Percentiles rank a stretch among this genome's conserved stretches.
phyloP scores from a whole-genome alignment of 1,284 basidiomycete genomes.

The Violaceomyces palustris region DNA sequence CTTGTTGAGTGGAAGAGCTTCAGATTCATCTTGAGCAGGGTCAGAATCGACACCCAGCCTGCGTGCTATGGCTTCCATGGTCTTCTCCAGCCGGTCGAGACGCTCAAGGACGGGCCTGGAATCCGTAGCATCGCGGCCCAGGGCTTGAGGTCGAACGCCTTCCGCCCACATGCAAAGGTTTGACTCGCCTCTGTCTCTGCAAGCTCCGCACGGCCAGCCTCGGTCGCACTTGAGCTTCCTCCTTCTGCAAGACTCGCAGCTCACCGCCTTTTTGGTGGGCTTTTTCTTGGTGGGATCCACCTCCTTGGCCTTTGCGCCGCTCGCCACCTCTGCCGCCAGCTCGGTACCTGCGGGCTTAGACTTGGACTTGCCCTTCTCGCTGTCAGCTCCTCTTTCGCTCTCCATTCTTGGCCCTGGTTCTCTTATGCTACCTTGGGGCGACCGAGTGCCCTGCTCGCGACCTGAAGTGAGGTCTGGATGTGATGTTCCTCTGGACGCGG shows the following conservation, averaged over 20 bases:
- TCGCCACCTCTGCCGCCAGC: no score
- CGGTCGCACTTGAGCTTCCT: conserved; percentile 46
- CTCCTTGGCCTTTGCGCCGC: no score
- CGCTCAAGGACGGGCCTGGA: conserved; percentile 19
- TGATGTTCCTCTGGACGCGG: no score
- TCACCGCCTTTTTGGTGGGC: conserved; percentile 42
- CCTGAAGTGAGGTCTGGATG: no score
- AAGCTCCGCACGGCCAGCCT: conserved; percentile 36
- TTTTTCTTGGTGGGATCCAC: conserved; percentile 22
- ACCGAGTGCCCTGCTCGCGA: no score
- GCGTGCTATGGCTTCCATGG: conserved; percentile 29
- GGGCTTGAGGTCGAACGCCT: conserved; percentile 34
- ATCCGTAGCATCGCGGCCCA: conserved; percentile 28
- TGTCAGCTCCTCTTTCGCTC: no score
- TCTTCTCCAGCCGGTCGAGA: conserved; percentile 31
- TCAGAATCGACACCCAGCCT: conserved; percentile 25
- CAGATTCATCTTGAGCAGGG: not conserved
- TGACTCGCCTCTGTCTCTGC: conserved; percentile 31
- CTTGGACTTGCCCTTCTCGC: no score
- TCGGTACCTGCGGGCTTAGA: no score
- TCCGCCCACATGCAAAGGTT: conserved; percentile 44
- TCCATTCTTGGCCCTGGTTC: no score
- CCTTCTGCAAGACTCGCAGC: conserved; percentile 42
- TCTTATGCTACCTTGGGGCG: no score
- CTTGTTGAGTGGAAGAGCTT: not conserved